Evolutionary conservation across 306 rosid genomes (phyloP), one percentile per base, ranked within the genome.

Genomic region (Acacia confusa): DNA sequence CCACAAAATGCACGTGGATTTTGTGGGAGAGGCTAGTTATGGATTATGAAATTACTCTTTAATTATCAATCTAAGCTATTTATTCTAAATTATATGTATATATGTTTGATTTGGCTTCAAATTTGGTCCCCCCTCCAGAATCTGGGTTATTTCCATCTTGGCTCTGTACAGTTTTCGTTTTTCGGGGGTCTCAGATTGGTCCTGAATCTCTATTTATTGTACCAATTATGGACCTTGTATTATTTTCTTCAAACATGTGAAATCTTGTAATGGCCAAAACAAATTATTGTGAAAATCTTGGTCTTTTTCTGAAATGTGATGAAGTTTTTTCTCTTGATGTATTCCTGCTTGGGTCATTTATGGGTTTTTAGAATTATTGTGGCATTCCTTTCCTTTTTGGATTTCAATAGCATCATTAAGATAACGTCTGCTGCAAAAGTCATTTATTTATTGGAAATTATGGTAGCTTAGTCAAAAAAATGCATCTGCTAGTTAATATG

Each of bases 401-500:
- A 55, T 79, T 19, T 79, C 72, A 63, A 24, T 41, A 68, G 77
- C 60, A 73, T 70, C 41, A 63, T 77, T 30, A 73, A 81, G 61
- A 81, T 77, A n/a, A 55, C 17, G 40, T 74, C 58, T 76, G 69
- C 80, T 27, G 60, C 25, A 77, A 44, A 52, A 57, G 28, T 47
- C 76, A 58, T 74, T 11, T 16, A 78, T 32, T 53, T 8, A 66
- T 17, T 34, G 71, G 45, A 32, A 66, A 25, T 70, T 14, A 66
- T 41, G 27, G 25, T 65, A 43, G 36, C 55, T 72, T 66, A 48
- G 40, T 73, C 70, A 50, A 75, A 55, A 76, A 48, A 40, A 28
- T 43, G 74, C 74, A 82, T 78, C 67, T 81, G 55, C 44, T 85
- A 78, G 77, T 58, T 74, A 48, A 64, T 57, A 9, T 53, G 9